Evolutionary conservation across 2,329 filamentous ascomycete genomes (phyloP).

Genomic region (Monosporascus ibericus): DNA sequence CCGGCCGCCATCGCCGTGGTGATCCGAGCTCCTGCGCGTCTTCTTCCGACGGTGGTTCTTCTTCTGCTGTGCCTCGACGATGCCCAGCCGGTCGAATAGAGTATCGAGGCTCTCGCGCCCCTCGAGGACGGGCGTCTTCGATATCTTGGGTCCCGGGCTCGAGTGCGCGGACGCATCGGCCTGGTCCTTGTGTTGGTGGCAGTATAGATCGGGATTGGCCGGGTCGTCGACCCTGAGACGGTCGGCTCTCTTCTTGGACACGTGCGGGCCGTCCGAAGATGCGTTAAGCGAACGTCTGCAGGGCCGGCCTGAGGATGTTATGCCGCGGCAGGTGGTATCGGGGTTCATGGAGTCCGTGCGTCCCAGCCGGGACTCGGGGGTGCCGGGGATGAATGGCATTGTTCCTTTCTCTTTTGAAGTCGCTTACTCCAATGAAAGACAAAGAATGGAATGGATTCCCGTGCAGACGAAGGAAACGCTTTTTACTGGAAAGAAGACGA

Average conservation of each 20-base stretch:
- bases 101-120: slow-evolving; percentile 79
- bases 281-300: slow-evolving; percentile 68
- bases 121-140: slow-evolving; percentile 49
- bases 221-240: slow-evolving; percentile 41
- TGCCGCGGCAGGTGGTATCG: slow-evolving; percentile 77
- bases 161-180: slow-evolving; percentile 46
- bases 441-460: neutral
- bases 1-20: slow-evolving; percentile 16
- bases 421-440: neutral
- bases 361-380: slow-evolving; percentile 72
- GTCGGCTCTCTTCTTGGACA: slow-evolving; percentile 22
- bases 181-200: slow-evolving; percentile 94
- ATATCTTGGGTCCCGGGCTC: slow-evolving; percentile 36
- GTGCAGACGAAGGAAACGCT: neutral
- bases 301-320: slow-evolving; percentile 74
- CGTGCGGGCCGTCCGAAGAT: slow-evolving; percentile 23
- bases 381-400: slow-evolving; percentile 65
- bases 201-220: slow-evolving; percentile 63
- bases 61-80: slow-evolving; percentile 57
- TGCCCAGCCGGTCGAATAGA: slow-evolving; percentile 69
- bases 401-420: slow-evolving; percentile 1
- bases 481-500: neutral
- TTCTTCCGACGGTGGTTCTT: slow-evolving; percentile 12
- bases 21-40: slow-evolving; percentile 7
- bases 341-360: slow-evolving; percentile 83